These are phyloP conservation scores for Populus davidiana DNA, from an alignment of 345 rosid species.

Conservation along the genomic window DNA sequence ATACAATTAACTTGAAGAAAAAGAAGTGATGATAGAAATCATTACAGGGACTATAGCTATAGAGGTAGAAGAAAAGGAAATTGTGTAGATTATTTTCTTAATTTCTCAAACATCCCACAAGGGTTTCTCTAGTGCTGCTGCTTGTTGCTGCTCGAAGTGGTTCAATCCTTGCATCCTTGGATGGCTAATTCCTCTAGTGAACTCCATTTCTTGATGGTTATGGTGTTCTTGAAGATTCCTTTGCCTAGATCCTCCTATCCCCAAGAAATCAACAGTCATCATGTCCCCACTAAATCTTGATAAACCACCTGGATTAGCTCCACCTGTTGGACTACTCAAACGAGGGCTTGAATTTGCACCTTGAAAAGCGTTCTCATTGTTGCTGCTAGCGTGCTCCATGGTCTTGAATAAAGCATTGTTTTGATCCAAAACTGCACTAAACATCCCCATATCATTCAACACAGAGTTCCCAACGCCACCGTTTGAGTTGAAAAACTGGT, in stretches of 20 bases:
- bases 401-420: slow-evolving; percentile 17
- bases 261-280: slow-evolving; percentile 62
- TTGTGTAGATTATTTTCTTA: not conserved
- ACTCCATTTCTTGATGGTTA: slow-evolving; percentile 30
- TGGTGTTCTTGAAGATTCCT: slow-evolving; percentile 29
- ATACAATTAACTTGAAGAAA: not conserved
- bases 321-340: not conserved
- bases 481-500: slow-evolving; percentile 22
- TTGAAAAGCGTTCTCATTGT: slow-evolving; percentile 8
- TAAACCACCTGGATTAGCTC: slow-evolving; percentile 9
- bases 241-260: slow-evolving; percentile 43
- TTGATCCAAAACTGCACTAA: slow-evolving; percentile 23
- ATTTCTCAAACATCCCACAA: slow-evolving; percentile 37
- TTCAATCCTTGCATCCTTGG: slow-evolving; percentile 22
- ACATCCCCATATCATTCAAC: slow-evolving; percentile 18
- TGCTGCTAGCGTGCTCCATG: slow-evolving; percentile 5
- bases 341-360: slow-evolving; percentile 14
- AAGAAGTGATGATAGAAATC: not conserved
- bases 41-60: not conserved
- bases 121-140: slow-evolving; percentile 33
- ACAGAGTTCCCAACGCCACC: slow-evolving; percentile 3
- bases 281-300: slow-evolving; percentile 30
- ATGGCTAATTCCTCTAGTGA: slow-evolving; percentile 22
- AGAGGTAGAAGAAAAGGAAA: not conserved
- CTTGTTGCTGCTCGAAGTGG: slow-evolving; percentile 43